Percentiles rank a stretch among this genome's conserved stretches.
These are phyloP conservation scores for Phytophthora colocasiae DNA, from an alignment of 352 stramenopile genomes.

Conservation along the genomic window DNA sequence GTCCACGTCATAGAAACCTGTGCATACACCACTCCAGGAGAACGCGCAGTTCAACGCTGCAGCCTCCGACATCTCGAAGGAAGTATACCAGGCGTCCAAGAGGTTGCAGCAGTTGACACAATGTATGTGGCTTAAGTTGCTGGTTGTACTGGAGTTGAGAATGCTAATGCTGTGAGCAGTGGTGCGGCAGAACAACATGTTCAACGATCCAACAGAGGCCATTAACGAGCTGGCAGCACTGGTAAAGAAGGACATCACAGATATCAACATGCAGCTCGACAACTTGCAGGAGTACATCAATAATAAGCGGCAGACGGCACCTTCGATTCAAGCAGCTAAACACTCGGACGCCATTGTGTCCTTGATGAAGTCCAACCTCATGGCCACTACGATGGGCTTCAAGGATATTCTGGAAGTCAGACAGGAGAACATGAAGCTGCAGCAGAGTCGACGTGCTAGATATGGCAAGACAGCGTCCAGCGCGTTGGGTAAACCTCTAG, in stretches of 20 bases:
- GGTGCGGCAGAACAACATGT: constrained; percentile 91
- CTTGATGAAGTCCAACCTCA: constrained; percentile 87
- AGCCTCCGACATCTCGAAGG: constrained; percentile 83
- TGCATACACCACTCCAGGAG: constrained; percentile 63
- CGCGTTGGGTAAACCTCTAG: constrained; percentile 76
- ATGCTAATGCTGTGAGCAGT: constrained; percentile 44
- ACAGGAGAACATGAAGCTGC: constrained; percentile 90
- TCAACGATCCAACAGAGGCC: constrained; percentile 84
- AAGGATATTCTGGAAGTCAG: constrained; percentile 88
- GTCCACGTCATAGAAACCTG: constrained; percentile 41
- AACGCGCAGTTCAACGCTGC: constrained; percentile 85
- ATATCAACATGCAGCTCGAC: constrained; percentile 88
- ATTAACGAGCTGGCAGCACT: constrained; percentile 86
- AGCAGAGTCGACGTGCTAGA: constrained; percentile 77
- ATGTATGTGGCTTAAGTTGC: constrained; percentile 43
- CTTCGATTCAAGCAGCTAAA: constrained; percentile 74
- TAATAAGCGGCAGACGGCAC: constrained; percentile 62
- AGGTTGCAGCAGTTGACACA: constrained; percentile 83
- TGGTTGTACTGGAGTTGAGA: neutral
- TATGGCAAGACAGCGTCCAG: constrained; percentile 82
- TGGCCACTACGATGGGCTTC: constrained; percentile 80
- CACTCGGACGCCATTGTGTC: constrained; percentile 87
- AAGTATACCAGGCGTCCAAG: constrained; percentile 84
- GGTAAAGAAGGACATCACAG: constrained; percentile 89
- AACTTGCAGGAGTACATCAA: constrained; percentile 85